Conservation (phyloP, 169 alveolate species). For the Toxoplasma gondii region DNA sequence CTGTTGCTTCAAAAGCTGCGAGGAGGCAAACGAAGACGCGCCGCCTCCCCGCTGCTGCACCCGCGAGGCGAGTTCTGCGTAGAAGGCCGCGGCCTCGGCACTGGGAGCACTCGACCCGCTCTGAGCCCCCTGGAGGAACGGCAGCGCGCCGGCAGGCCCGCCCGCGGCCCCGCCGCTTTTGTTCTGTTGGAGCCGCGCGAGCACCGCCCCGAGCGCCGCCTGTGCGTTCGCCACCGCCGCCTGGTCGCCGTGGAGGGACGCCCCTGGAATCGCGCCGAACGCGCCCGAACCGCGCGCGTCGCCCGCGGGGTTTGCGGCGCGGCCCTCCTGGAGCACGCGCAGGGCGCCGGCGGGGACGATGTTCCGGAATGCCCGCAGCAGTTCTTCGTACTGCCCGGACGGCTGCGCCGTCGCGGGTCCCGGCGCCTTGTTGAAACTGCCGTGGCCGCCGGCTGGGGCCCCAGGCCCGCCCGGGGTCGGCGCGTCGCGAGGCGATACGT, state of each 20-base stretch:
- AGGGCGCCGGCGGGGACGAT: background rate
- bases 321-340: background rate
- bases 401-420: background rate
- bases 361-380: constrained; percentile 14
- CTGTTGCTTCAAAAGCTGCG: background rate
- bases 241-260: background rate
- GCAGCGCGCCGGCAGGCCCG: background rate
- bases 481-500: background rate
- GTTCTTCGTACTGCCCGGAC: background rate
- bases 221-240: background rate
- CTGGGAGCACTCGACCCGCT: background rate
- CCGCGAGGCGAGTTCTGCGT: background rate
- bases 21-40: background rate
- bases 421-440: background rate
- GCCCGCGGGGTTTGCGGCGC: background rate
- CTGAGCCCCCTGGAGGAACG: background rate
- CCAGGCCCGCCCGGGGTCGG: background rate
- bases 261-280: background rate
- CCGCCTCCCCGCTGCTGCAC: background rate
- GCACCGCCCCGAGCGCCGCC: background rate
- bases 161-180: background rate
- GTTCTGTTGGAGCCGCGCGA: constrained; percentile 30
- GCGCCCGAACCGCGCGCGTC: background rate
- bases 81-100: background rate
- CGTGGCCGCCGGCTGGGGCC: background rate